Evolutionary conservation across 2,329 filamentous ascomycete species (phyloP).

Genomic region (Coleophoma eucalyptorum): DNA sequence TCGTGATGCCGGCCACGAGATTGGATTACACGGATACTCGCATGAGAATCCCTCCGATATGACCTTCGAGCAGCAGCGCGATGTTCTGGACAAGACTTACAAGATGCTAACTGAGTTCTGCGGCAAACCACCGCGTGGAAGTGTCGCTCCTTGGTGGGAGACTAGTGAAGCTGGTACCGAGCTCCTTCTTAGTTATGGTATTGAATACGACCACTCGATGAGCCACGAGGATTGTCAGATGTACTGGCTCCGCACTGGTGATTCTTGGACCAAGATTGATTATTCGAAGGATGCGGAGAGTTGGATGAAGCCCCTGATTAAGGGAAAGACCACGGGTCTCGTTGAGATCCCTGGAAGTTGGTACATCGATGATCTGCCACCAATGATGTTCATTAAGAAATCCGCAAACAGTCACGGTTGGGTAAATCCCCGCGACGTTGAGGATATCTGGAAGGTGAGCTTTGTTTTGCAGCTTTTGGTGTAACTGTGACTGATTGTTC

Average conservation of each 20-base stretch:
- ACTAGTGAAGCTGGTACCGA: slow-evolving; percentile 64
- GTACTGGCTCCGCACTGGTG: slow-evolving; percentile 61
- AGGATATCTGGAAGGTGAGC: slow-evolving; percentile 40
- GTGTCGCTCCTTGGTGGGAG: slow-evolving; percentile 75
- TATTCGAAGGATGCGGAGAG: slow-evolving; percentile 56
- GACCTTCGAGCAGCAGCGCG: slow-evolving; percentile 70
- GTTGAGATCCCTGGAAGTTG: slow-evolving; percentile 64
- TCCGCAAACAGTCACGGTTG: slow-evolving; percentile 60
- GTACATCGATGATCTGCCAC: slow-evolving; percentile 59
- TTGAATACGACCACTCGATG: slow-evolving; percentile 69
- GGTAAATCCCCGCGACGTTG: slow-evolving; percentile 52
- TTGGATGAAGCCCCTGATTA: slow-evolving; percentile 64
- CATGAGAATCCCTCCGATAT: slow-evolving; percentile 71
- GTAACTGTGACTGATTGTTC: background rate
- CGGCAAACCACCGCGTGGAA: slow-evolving; percentile 68
- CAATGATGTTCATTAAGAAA: slow-evolving; percentile 71
- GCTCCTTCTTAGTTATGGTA: slow-evolving; percentile 60
- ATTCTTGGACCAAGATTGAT: slow-evolving; percentile 66
- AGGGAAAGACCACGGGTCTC: slow-evolving; percentile 56
- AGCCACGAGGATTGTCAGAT: slow-evolving; percentile 60
- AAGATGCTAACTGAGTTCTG: slow-evolving; percentile 66
- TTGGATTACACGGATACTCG: slow-evolving; percentile 67
- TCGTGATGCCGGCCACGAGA: slow-evolving; percentile 60
- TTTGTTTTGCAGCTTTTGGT: slow-evolving; percentile 2
- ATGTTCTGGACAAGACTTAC: slow-evolving; percentile 72